phyloP scores from a whole-genome alignment of 225 moss, liverwort and hornwort genomes.

The Rhytidiadelphus loreus region DNA sequence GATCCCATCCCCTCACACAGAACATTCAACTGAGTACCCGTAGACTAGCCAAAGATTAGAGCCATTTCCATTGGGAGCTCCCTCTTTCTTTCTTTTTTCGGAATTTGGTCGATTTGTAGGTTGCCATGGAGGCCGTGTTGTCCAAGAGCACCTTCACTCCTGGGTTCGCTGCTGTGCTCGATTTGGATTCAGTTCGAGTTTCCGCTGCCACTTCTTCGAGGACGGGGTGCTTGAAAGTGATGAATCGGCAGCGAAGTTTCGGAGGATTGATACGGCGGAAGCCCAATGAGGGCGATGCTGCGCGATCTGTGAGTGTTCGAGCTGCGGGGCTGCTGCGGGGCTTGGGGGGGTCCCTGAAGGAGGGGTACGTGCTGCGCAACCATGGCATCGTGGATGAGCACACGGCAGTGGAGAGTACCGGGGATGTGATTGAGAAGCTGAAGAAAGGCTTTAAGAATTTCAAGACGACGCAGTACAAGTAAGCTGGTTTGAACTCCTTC shows the following conservation, averaged over 20 bases:
- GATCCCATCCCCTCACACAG: neutral
- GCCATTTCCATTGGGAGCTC: neutral
- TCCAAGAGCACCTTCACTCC: slow-evolving; percentile 1
- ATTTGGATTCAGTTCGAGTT: neutral
- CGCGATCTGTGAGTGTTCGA: neutral
- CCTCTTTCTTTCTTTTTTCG: too few species aligned
- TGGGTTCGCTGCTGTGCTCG: neutral
- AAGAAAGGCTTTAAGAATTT: slow-evolving; percentile 23
- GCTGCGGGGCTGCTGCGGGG: neutral
- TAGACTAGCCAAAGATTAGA: neutral
- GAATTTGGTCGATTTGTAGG: neutral
- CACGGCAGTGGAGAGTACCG: slow-evolving; percentile 5
- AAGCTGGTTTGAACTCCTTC: neutral
- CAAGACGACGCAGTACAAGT: slow-evolving; percentile 18
- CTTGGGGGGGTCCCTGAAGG: slow-evolving; percentile 13
- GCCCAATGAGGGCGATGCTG: neutral
- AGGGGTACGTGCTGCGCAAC: slow-evolving; percentile 21
- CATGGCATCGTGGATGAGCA: slow-evolving; percentile 19
- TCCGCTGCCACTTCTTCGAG: neutral
- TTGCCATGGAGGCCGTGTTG: slow-evolving; percentile 5
- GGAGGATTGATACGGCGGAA: neutral
- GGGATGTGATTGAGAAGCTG: slow-evolving; percentile 35
- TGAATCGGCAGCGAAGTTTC: neutral
- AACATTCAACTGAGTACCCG: neutral
- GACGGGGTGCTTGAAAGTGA: neutral